A percentile compares a stretch with the other conserved stretches of the same genome.
Evolutionary conservation across 2,329 filamentous ascomycete genomes (phyloP).

Genomic region (Endoconidiophora polonica): DNA sequence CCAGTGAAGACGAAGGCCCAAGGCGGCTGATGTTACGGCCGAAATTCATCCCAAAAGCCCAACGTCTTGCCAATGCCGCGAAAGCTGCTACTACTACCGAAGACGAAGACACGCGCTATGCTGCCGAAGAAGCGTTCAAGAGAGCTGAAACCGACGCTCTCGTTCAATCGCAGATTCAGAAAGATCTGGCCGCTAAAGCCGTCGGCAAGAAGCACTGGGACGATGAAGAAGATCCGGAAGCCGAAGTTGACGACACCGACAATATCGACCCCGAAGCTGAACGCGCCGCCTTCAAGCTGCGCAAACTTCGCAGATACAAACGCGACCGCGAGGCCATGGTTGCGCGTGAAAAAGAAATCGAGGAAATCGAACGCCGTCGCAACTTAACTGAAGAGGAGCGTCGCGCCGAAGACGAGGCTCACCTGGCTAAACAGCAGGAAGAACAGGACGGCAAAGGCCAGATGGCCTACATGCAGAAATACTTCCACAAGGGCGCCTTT

Average conservation of each 20-base stretch:
- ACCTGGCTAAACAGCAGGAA: slow-evolving; percentile 59
- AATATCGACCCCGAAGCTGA: slow-evolving; percentile 75
- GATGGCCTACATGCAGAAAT: slow-evolving; percentile 85
- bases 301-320: slow-evolving; percentile 78
- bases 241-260: slow-evolving; percentile 78
- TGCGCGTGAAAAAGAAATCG: slow-evolving; percentile 64
- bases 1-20: slow-evolving; percentile 40
- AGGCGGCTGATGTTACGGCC: slow-evolving; percentile 42
- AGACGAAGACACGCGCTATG: slow-evolving; percentile 18
- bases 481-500: slow-evolving; percentile 94
- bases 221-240: slow-evolving; percentile 47
- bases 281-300: slow-evolving; percentile 80
- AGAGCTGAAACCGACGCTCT: slow-evolving; percentile 61
- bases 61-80: slow-evolving; percentile 24
- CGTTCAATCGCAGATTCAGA: slow-evolving; percentile 76
- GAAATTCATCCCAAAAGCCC: slow-evolving; percentile 45
- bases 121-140: slow-evolving; percentile 38
- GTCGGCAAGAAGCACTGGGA: slow-evolving; percentile 79
- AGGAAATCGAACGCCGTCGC: slow-evolving; percentile 73
- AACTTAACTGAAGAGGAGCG: slow-evolving; percentile 80
- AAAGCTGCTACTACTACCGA: slow-evolving; percentile 14
- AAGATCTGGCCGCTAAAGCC: slow-evolving; percentile 57
- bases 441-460: slow-evolving; percentile 65
- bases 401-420: slow-evolving; percentile 65
- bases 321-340: slow-evolving; percentile 76